Evolutionary conservation across 1,284 basidiomycete genomes (phyloP).

Genomic region (Farysia itapuensis): DNA sequence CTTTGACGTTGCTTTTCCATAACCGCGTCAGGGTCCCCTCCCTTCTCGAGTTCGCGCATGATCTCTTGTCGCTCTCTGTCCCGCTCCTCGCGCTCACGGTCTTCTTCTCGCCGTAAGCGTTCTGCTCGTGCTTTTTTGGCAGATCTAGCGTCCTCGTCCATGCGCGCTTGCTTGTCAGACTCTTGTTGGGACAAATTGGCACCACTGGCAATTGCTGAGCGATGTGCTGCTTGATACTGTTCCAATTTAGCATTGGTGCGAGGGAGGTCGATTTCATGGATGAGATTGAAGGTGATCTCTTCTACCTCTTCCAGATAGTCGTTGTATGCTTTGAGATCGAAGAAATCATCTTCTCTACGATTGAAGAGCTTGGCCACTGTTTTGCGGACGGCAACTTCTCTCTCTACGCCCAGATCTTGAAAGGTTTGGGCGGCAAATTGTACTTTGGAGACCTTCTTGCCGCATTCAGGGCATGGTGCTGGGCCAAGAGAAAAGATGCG

Average conservation of each 20-base stretch:
- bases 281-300: slow-evolving; percentile 93
- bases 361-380: slow-evolving; percentile 82
- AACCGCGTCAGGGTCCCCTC: slow-evolving; percentile 42
- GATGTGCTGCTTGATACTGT: slow-evolving; percentile 67
- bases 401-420: slow-evolving; percentile 92
- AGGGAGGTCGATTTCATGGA: slow-evolving; percentile 83
- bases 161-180: slow-evolving; percentile 33
- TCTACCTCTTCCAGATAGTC: slow-evolving; percentile 96
- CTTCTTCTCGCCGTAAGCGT: slow-evolving; percentile 42
- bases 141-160: slow-evolving; percentile 39
- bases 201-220: slow-evolving; percentile 37
- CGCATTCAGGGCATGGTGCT: slow-evolving; percentile 92
- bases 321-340: slow-evolving; percentile 79
- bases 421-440: slow-evolving; percentile 96
- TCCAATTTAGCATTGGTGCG: slow-evolving; percentile 82
- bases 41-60: slow-evolving; percentile 46
- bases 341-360: slow-evolving; percentile 87
- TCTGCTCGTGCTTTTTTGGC: slow-evolving; percentile 42
- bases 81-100: slow-evolving; percentile 36
- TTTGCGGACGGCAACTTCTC: slow-evolving; percentile 86
- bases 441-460: slow-evolving; percentile 82
- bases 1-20: slow-evolving; percentile 35
- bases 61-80: slow-evolving; percentile 48
- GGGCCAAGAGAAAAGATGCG: slow-evolving; percentile 92
- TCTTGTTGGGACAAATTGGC: slow-evolving; percentile 44